Conservation (phyloP, 768 basidiomycete genomes). For the Tylopilus balloui region DNA sequence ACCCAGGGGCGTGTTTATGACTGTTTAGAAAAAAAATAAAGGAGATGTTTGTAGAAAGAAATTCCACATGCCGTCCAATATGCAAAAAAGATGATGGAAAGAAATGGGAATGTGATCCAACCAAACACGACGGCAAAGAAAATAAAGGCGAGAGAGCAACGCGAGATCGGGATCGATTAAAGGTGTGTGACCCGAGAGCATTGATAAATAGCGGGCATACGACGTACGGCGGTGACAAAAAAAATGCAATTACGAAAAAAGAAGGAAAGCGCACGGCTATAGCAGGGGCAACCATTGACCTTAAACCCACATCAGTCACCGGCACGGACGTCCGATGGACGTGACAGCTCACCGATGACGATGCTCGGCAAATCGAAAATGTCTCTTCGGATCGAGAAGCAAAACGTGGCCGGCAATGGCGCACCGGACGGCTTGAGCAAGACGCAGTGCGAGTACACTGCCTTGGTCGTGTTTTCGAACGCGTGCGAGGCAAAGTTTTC, state of each 20-base stretch:
- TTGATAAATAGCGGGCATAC: slow-evolving; percentile 16
- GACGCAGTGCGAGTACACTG: slow-evolving; percentile 90
- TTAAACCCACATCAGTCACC: slow-evolving; percentile 25
- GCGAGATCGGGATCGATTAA: background rate
- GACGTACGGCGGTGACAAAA: background rate
- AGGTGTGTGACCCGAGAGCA: background rate
- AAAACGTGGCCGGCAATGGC: slow-evolving; percentile 88
- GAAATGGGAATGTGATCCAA: too few relatives aligned
- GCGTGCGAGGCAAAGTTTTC: slow-evolving; percentile 96
- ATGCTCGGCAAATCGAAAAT: slow-evolving; percentile 87
- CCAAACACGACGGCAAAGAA: background rate
- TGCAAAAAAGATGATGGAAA: too few relatives aligned
- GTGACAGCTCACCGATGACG: slow-evolving; percentile 62
- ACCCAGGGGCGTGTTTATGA: too few relatives aligned
- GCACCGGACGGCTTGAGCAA: slow-evolving; percentile 80
- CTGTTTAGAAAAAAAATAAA: too few relatives aligned
- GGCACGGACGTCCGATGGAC: background rate
- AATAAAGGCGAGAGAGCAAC: background rate
- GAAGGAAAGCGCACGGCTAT: slow-evolving; percentile 31
- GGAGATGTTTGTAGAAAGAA: too few relatives aligned
- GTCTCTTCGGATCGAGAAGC: slow-evolving; percentile 92
- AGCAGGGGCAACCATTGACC: slow-evolving; percentile 87
- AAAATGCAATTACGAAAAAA: background rate
- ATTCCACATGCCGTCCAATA: too few relatives aligned
- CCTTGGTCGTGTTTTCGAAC: slow-evolving; percentile 95